These are phyloP conservation scores for Komagataella ulmi DNA, from an alignment of 805 yeast species.

Conservation along the genomic window DNA sequence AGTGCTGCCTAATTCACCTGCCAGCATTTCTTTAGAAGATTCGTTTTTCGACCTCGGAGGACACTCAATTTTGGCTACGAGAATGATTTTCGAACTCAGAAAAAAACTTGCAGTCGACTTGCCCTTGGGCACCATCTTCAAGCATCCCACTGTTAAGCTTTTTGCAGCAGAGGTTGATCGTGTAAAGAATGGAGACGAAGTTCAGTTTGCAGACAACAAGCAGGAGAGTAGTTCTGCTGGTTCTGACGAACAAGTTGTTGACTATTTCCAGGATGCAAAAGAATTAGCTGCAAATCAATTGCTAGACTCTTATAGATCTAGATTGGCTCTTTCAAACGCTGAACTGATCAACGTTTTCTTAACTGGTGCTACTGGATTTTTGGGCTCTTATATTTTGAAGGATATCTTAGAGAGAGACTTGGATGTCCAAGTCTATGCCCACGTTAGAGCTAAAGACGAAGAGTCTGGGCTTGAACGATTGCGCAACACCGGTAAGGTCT, in stretches of 20 bases:
- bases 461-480: slow-evolving; percentile 67
- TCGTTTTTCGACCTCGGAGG: slow-evolving; percentile 97
- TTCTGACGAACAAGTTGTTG: slow-evolving; percentile 13
- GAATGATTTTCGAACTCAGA: slow-evolving; percentile 89
- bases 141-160: slow-evolving; percentile 69
- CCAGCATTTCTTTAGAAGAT: slow-evolving; percentile 62
- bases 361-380: slow-evolving; percentile 94
- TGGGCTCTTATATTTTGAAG: slow-evolving; percentile 79
- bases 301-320: slow-evolving; percentile 31
- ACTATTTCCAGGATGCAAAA: slow-evolving; percentile 68
- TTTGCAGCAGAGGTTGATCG: slow-evolving; percentile 66
- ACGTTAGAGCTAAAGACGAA: slow-evolving; percentile 73
- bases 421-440: slow-evolving; percentile 61
- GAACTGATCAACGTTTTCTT: slow-evolving; percentile 43
- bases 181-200: slow-evolving; percentile 34
- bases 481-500: slow-evolving; percentile 60
- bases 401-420: slow-evolving; percentile 53
- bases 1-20: slow-evolving; percentile 77
- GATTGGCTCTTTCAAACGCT: slow-evolving; percentile 10
- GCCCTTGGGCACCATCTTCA: slow-evolving; percentile 84
- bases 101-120: slow-evolving; percentile 65
- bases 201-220: slow-evolving; percentile 22
- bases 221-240: slow-evolving; percentile 16
- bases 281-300: slow-evolving; percentile 27
- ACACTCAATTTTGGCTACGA: slow-evolving; percentile 91